Evolutionary conservation across 352 stramenopile genomes (phyloP).

Genomic region (Globisporangium paddicum): DNA sequence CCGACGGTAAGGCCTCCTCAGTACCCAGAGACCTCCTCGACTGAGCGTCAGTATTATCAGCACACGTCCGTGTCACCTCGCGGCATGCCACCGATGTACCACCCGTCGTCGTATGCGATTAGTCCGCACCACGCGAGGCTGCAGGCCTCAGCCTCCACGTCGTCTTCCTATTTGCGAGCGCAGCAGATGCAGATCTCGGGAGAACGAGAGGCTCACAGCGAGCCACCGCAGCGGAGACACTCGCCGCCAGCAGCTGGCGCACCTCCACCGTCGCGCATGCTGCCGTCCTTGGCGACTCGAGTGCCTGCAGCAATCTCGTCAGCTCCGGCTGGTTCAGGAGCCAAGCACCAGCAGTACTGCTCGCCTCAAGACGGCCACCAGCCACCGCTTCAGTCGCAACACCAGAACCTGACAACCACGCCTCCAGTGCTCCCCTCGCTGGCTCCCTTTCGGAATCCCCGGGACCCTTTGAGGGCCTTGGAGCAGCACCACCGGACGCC

Average conservation of each 20-base stretch:
- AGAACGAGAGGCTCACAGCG: not conserved
- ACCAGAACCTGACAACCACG: not conserved
- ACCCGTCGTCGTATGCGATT: conserved; percentile 11
- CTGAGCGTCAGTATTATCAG: not conserved
- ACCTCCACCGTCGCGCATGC: not conserved
- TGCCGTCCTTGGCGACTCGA: conserved; percentile 2
- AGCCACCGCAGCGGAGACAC: not conserved
- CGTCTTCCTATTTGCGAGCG: not conserved
- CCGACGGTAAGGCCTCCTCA: not conserved
- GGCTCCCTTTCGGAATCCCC: not conserved
- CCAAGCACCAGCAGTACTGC: not conserved
- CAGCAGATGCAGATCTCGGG: not conserved
- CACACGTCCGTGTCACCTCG: conserved; percentile 10
- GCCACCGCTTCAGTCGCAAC: not conserved
- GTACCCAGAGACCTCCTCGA: not conserved
- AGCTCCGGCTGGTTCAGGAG: not conserved
- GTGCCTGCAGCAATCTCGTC: not conserved
- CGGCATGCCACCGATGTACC: conserved; percentile 1
- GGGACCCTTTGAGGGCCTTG: not conserved
- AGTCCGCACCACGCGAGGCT: conserved; percentile 11
- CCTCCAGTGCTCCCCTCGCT: conserved; percentile 14
- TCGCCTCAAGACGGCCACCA: not conserved
- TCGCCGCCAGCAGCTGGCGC: not conserved
- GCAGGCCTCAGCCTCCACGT: not conserved
- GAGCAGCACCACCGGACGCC: not conserved